Conservation (phyloP, 139 green algal genomes). For the Chlamydomonas sp. region DNA sequence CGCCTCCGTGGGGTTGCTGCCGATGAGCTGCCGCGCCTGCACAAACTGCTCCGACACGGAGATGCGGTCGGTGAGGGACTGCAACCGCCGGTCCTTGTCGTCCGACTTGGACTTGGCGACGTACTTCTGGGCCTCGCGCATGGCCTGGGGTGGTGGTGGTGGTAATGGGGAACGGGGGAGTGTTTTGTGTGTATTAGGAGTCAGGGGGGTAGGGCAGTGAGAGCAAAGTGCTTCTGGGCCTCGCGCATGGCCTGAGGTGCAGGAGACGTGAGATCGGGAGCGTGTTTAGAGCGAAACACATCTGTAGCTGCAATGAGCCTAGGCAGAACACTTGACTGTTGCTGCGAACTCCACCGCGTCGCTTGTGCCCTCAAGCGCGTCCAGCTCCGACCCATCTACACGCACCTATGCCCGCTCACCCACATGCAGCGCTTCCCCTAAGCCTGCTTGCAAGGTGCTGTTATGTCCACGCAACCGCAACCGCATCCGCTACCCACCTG, state of each 20-base stretch:
- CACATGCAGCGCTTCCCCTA: too few species aligned
- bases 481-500: constrained; percentile 37
- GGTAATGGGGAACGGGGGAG: not conserved
- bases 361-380: too few species aligned
- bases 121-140: constrained; percentile 66
- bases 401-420: too few species aligned
- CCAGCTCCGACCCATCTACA: too few species aligned
- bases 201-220: not conserved
- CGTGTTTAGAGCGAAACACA: too few species aligned
- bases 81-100: constrained; percentile 42
- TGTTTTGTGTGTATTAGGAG: not conserved
- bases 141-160: constrained; percentile 37
- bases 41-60: constrained; percentile 64
- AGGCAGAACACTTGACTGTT: too few species aligned
- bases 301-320: too few species aligned
- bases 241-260: constrained; percentile 58
- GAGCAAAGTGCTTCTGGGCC: constrained; percentile 8
- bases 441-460: too few species aligned
- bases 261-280: not conserved
- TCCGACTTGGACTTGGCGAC: constrained; percentile 51
- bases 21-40: constrained; percentile 45
- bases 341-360: too few species aligned
- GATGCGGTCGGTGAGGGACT: constrained; percentile 51
- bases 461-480: too few species aligned
- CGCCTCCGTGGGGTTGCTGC: constrained; percentile 41